Conservation (phyloP, 495 filamentous ascomycete genomes). For the Schizothecium vesticola region DNA sequence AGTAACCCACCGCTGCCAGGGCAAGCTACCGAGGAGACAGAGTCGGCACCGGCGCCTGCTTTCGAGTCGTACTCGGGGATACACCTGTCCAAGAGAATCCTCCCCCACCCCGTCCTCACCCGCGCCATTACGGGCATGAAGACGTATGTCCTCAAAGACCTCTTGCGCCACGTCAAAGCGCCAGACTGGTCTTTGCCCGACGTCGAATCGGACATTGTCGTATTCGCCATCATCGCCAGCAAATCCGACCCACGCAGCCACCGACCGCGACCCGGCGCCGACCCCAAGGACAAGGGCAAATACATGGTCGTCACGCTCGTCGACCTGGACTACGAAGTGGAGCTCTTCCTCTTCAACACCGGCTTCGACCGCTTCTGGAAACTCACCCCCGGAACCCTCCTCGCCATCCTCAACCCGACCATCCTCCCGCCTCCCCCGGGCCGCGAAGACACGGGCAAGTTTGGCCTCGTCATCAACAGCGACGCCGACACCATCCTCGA, state of each 20-base stretch:
- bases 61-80: constrained; percentile 85
- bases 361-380: constrained; percentile 92
- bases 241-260: constrained; percentile 77
- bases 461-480: constrained; percentile 74
- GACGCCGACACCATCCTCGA: constrained; percentile 87
- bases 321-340: constrained; percentile 85
- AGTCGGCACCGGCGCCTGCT: constrained; percentile 36
- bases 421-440: constrained; percentile 78
- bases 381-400: constrained; percentile 73
- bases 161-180: constrained; percentile 72
- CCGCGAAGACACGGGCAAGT: constrained; percentile 69
- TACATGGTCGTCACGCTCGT: constrained; percentile 89
- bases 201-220: constrained; percentile 76
- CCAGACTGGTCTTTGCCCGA: constrained; percentile 84
- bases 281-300: constrained; percentile 56
- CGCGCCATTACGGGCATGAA: constrained; percentile 72
- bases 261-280: constrained; percentile 52
- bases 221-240: constrained; percentile 78
- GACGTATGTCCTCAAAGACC: constrained; percentile 70
- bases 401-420: constrained; percentile 89
- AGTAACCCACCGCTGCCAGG: constrained; percentile 41
- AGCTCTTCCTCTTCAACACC: constrained; percentile 85
- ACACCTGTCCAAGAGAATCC: constrained; percentile 78
- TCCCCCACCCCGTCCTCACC: constrained; percentile 72
- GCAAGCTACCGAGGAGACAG: not conserved